Percentiles rank a stretch among this genome's conserved stretches.
Evolutionary conservation across 164 flowering plant species (phyloP).

Genomic region (Vitis rotundifolia): DNA sequence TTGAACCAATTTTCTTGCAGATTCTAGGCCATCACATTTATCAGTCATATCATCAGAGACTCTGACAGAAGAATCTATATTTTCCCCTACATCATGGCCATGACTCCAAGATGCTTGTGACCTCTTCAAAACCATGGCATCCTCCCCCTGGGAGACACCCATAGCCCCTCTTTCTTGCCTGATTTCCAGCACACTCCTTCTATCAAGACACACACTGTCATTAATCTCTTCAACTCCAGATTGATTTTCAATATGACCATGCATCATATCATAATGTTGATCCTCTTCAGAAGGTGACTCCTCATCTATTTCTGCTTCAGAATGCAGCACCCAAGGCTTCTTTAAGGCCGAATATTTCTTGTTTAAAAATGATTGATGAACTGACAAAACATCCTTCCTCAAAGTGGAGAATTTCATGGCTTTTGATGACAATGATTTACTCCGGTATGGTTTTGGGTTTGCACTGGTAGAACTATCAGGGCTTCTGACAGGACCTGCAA

Average conservation of each 20-base stretch:
- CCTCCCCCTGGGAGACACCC: conserved; percentile 13
- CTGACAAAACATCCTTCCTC: conserved; percentile 23
- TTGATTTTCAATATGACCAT: conserved; percentile 9
- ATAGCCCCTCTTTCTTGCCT: conserved; percentile 16
- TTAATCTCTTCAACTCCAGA: conserved; percentile 13
- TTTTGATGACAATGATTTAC: conserved; percentile 15
- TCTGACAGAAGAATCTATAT: conserved; percentile 21
- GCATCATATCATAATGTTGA: conserved; percentile 15
- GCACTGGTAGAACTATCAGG: conserved; percentile 9
- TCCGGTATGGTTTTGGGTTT: conserved; percentile 14
- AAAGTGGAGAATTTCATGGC: conserved; percentile 20
- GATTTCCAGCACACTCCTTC: conserved; percentile 7
- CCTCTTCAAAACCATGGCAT: conserved; percentile 14
- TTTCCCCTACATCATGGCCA: conserved; percentile 16
- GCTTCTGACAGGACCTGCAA: conserved; percentile 9
- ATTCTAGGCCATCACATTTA: conserved; percentile 23
- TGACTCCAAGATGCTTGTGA: conserved; percentile 7
- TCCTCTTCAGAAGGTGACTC: conserved; percentile 24
- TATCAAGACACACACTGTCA: conserved; percentile 12
- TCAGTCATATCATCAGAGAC: conserved; percentile 8
- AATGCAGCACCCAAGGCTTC: conserved; percentile 29
- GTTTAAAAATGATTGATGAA: conserved; percentile 11
- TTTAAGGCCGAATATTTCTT: conserved; percentile 10
- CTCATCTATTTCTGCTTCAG: conserved; percentile 18
- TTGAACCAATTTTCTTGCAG: conserved; percentile 12